A percentile compares a stretch with the other conserved stretches of the same genome.
phyloP scores from a whole-genome alignment of 331 rosid genomes.

The Erythrophleum ivorense region DNA sequence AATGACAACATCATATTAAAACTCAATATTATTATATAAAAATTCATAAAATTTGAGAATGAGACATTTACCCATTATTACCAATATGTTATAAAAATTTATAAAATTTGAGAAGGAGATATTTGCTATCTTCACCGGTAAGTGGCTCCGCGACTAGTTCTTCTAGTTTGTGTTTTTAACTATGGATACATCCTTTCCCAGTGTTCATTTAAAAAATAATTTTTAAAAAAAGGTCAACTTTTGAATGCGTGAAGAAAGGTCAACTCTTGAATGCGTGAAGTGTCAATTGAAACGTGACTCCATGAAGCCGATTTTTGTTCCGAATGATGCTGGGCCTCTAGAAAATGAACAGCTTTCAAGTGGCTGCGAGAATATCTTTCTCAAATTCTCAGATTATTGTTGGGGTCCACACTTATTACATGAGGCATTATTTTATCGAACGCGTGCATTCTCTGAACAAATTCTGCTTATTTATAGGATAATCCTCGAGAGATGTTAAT shows the following conservation, averaged over 20 bases:
- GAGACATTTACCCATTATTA: too few species aligned
- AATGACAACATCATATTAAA: too few species aligned
- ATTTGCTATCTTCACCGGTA: too few species aligned
- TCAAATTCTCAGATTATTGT: neutral
- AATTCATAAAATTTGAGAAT: too few species aligned
- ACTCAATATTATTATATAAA: too few species aligned
- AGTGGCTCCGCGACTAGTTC: too few species aligned
- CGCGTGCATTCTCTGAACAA: neutral
- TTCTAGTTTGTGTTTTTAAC: too few species aligned
- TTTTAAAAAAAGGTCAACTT: neutral
- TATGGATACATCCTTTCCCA: too few species aligned
- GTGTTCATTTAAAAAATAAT: too few species aligned
- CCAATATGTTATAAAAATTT: too few species aligned
- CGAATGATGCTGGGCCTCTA: neutral
- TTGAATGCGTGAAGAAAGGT: neutral
- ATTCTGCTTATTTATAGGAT: neutral
- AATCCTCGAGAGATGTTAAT: neutral
- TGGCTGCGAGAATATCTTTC: neutral
- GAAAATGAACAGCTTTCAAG: neutral
- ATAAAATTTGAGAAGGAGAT: too few species aligned
- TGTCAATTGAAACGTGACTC: neutral
- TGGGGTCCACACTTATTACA: slow-evolving; percentile 8
- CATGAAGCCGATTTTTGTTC: neutral
- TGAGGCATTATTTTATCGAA: neutral
- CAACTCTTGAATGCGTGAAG: neutral